Conservation (phyloP, 1,284 basidiomycete species). For the Coniferiporia sulphurascens region DNA sequence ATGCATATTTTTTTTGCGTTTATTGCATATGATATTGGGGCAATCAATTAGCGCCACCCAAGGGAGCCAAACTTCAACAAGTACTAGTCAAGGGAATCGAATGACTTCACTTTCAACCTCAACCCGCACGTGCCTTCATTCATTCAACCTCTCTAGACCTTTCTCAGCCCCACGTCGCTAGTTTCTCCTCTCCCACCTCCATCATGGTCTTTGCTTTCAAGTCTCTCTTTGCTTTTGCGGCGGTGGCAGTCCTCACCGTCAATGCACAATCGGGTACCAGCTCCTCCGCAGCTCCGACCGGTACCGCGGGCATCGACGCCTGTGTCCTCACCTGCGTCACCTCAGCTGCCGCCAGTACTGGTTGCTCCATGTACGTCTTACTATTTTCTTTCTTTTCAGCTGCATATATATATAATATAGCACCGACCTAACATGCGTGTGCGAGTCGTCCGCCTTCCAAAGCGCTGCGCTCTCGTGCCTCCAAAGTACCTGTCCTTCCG, state of each 20-base stretch:
- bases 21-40: no score
- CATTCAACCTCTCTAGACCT: no score
- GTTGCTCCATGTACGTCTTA: background rate
- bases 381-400: no score
- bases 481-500: conserved; percentile 26
- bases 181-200: no score
- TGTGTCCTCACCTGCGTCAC: background rate
- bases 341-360: background rate
- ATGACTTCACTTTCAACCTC: no score
- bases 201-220: background rate
- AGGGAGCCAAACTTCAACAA: no score
- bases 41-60: no score
- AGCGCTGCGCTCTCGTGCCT: conserved; percentile 25
- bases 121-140: no score
- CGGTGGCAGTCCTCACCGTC: background rate
- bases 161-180: no score
- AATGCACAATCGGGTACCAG: background rate
- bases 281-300: background rate
- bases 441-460: conserved; percentile 27
- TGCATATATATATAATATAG: background rate
- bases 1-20: no score
- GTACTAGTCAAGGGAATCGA: no score
- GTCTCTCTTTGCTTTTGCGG: background rate
- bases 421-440: conserved; percentile 24
- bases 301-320: background rate